These are phyloP conservation scores for Trichothecium roseum DNA, from an alignment of 2,329 filamentous ascomycete species.

Conservation along the genomic window DNA sequence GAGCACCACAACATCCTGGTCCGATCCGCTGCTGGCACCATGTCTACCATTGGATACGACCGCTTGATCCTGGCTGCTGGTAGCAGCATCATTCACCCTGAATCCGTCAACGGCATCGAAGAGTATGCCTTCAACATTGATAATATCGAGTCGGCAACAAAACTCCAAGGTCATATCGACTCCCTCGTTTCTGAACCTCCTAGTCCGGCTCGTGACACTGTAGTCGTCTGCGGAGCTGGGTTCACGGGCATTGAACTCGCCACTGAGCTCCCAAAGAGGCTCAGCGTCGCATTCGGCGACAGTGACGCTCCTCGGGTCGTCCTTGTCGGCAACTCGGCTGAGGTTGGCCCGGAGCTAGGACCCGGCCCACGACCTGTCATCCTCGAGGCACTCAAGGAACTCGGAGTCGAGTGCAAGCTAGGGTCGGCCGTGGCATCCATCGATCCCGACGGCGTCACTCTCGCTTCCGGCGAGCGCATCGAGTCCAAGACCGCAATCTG, in stretches of 20 bases:
- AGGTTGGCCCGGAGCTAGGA: constrained; percentile 22
- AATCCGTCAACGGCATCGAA: constrained; percentile 15
- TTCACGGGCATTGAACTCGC: constrained; percentile 25
- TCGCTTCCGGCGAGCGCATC: constrained; percentile 20
- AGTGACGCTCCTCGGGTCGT: constrained; percentile 8
- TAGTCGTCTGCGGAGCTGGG: constrained; percentile 21
- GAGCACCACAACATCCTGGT: constrained; percentile 3
- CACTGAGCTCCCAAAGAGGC: constrained; percentile 17
- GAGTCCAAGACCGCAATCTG: constrained; percentile 21
- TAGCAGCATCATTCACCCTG: constrained; percentile 18
- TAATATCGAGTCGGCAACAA: constrained; percentile 12
- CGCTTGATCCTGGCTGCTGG: constrained; percentile 25
- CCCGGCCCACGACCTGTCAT: constrained; percentile 21
- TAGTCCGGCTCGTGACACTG: constrained; percentile 18
- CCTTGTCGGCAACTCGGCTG: constrained; percentile 16
- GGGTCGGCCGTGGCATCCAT: constrained; percentile 14
- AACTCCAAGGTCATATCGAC: constrained; percentile 18
- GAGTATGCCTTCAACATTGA: constrained; percentile 25
- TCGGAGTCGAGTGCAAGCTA: constrained; percentile 19
- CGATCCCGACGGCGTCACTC: constrained; percentile 12
- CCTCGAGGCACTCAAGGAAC: constrained; percentile 14
- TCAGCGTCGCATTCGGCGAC: constrained; percentile 10
- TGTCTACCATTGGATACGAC: constrained; percentile 12
- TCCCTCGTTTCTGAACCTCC: background rate
- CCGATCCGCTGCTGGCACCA: constrained; percentile 1